Percentiles rank a stretch among this genome's conserved stretches.
These are phyloP conservation scores for Metarhizium sp. DNA, from an alignment of 2,329 filamentous ascomycete genomes.

Conservation along the genomic window DNA sequence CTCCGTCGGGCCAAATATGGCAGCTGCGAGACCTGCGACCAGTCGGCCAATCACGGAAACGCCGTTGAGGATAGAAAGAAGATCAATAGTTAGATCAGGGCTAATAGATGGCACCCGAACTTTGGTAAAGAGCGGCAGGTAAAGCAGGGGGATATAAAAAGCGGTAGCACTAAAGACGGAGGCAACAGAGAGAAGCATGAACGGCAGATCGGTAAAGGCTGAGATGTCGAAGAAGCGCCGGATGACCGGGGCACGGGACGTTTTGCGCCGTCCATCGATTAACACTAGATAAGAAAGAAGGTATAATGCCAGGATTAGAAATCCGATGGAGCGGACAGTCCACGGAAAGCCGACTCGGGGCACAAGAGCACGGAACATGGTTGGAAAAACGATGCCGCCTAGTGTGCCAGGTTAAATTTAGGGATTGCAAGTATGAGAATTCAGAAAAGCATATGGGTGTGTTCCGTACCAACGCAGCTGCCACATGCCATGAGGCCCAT, in stretches of 20 bases:
- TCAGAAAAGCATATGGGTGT: neutral
- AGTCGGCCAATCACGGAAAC: no score
- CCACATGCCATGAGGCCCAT: neutral
- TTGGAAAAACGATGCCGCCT: no score
- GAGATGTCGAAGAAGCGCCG: slow-evolving; percentile 1
- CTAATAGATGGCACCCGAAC: neutral
- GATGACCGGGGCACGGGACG: neutral
- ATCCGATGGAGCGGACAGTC: no score
- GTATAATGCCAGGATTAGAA: no score
- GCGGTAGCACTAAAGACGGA: neutral
- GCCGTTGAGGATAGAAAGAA: no score
- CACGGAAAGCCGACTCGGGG: no score
- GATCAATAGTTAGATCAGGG: neutral
- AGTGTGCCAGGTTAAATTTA: no score
- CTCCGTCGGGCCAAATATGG: no score
- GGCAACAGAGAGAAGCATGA: neutral
- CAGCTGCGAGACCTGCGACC: no score
- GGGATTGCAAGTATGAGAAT: no score
- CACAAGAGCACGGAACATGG: no score
- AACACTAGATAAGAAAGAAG: neutral
- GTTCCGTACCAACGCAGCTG: neutral
- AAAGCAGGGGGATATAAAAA: neutral
- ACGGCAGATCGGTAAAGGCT: neutral
- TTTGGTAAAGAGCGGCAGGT: neutral
- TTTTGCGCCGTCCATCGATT: neutral